Evolutionary conservation across 2,329 filamentous ascomycete genomes (phyloP), one percentile per base, ranked within the genome.

Genomic region (Xylaria polymorpha): DNA sequence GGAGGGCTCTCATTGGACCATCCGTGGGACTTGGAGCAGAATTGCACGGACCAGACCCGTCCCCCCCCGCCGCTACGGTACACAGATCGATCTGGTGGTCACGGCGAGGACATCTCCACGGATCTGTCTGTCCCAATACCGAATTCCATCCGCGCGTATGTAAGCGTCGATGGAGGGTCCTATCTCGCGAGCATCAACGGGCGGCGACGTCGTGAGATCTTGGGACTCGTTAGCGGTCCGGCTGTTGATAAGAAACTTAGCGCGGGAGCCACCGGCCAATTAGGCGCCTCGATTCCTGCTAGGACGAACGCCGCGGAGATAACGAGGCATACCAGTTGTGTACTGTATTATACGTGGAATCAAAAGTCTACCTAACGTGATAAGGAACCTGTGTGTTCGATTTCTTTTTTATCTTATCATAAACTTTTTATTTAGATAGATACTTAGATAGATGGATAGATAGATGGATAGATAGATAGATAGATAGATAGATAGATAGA

Each of bases 101-200:
- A 51, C 58, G 62, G 44, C 51, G 48, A 53, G 25, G 67, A 63
- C 67, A 69, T 69, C 67, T 69, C 67, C 67, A 69, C 55, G 67
- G 67, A 59, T 58, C 55, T 55, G 6, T 29, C 4, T 29, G 4
- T 39, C 22, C 43, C 44, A 66, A 69, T 39, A 55, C 67, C 63
- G 67, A 63, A 20, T 63, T 69, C 51, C 18, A 55, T 22, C 63
- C 67, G 63, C 53, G 14, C 18, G 14, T 18, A 51, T 37, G 25
- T n/a, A 37, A 32, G 39, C 41, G 41, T 35, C 53, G 43, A 55
- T 46, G 50, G 48, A 32, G 15, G 46, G 35, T 2, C 25, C 25
- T 4, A 4, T 29, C 25, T 29, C 25, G 25, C 4, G 25, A 29
- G 25, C 25, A 29, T 29, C 25, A 22, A 22, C 43, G 20, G 60